Evolutionary conservation across 129 eudicot species (phyloP).

Genomic region (Flaveria brownii): DNA sequence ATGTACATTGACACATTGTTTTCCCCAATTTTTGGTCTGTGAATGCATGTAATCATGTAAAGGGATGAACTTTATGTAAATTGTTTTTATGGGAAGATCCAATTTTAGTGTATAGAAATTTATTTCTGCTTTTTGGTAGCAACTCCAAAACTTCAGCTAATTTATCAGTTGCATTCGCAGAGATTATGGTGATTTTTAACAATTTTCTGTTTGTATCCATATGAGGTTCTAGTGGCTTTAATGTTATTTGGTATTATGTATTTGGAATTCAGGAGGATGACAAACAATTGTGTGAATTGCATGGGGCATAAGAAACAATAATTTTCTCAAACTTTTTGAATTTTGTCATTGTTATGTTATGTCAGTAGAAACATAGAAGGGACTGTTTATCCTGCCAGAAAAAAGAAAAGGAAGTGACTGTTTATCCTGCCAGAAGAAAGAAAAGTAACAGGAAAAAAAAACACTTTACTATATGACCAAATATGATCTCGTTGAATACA

Average conservation of each 20-base stretch:
- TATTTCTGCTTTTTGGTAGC: background rate
- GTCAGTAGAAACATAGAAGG: background rate
- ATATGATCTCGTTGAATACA: too few relatives aligned
- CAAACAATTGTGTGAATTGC: background rate
- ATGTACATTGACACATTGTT: too few relatives aligned
- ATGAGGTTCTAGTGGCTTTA: slow-evolving; percentile 18
- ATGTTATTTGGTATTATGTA: background rate
- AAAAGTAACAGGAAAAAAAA: background rate
- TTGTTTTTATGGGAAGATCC: slow-evolving; percentile 6
- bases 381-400: background rate
- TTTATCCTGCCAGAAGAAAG: background rate
- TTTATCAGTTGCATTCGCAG: slow-evolving; percentile 16
- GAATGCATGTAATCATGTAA: background rate
- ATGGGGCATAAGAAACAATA: slow-evolving; percentile 1
- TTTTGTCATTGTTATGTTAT: slow-evolving; percentile 3
- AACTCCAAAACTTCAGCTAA: background rate
- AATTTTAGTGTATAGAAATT: background rate
- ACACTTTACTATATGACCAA: background rate
- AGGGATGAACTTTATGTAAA: background rate
- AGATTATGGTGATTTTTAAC: slow-evolving; percentile 15
- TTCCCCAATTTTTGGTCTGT: background rate
- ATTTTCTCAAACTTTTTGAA: background rate
- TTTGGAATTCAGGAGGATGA: slow-evolving; percentile 12
- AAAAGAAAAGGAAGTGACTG: background rate
- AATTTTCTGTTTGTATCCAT: slow-evolving; percentile 9